Evolutionary conservation across 1,284 basidiomycete genomes (phyloP).

Genomic region (Tilletia walkeri): DNA sequence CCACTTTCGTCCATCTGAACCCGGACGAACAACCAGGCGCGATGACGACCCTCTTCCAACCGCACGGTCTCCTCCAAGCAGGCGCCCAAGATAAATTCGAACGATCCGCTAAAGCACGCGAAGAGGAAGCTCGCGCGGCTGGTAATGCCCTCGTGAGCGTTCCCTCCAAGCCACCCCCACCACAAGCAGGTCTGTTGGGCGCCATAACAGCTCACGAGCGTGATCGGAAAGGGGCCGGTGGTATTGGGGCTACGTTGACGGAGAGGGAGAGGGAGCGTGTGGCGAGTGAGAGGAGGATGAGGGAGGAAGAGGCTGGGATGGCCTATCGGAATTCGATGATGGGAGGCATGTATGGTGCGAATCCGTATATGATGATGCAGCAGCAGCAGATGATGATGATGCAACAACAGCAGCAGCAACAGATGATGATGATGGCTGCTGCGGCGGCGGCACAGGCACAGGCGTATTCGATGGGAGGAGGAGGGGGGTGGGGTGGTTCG

Average conservation of each 20-base stretch:
- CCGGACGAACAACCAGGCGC: constrained; percentile 48
- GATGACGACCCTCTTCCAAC: constrained; percentile 67
- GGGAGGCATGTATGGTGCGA: constrained; percentile 23
- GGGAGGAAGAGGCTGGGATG: constrained; percentile 82
- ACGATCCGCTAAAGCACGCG: constrained; percentile 88
- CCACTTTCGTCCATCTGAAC: constrained; percentile 50
- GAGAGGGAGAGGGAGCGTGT: constrained; percentile 86
- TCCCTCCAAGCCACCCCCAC: constrained; percentile 87
- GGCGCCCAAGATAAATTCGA: constrained; percentile 93
- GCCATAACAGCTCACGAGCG: constrained; percentile 93
- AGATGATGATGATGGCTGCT: constrained; percentile 33
- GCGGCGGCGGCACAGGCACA: neutral
- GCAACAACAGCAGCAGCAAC: constrained; percentile 31
- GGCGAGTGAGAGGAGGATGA: constrained; percentile 65
- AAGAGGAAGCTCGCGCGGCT: constrained; percentile 83
- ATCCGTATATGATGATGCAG: constrained; percentile 31
- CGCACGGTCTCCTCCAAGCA: constrained; percentile 88
- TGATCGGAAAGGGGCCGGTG: constrained; percentile 88
- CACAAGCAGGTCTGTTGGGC: constrained; percentile 89
- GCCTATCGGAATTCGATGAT: constrained; percentile 60
- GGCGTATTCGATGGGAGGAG: neutral
- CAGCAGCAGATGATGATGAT: constrained; percentile 56
- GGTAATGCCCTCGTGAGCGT: constrained; percentile 90
- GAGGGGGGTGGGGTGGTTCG: neutral
- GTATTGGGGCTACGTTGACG: constrained; percentile 87